Base-by-base conservation (phyloP, 2,329 filamentous ascomycete species). In the Trichoderma koningii region DNA sequence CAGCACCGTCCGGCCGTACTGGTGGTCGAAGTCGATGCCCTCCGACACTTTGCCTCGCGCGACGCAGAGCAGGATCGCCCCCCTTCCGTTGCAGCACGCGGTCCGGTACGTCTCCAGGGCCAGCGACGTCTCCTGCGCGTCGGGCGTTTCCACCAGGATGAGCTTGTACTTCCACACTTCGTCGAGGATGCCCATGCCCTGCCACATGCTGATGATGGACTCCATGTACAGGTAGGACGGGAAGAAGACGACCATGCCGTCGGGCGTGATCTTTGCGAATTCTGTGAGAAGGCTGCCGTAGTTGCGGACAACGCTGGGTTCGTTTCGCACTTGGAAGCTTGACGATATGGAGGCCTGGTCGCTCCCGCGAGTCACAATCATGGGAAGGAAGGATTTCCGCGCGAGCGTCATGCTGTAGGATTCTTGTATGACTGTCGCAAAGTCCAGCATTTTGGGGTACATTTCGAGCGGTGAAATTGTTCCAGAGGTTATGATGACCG, bases 141-240 rank as follows among this genome's bases (percentile, higher is more conserved):
- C 95, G 0, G 95, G 95, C 0, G 96, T 99, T 81, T 99, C 95
- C 66, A 99, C 95, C 7, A 99, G 84, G 70, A 99, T 97, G 69
- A 99, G 85, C 76, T 99, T 99, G 82, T 97, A 97, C 77, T 97
- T 97, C 95, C 95, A 99, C 38, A 99, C 93, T 74, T 95, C 91
- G 77, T 99, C 95, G 42, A 99, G 82, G 68, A 98, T 97, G 28
- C 93, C 93, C 93, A 98, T 98, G 63, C 92, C 93, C 76, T 99
- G 95, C 95, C 95, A 99, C 88, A 97, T 97, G 75, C 90, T 94
- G 75, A 99, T 97, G 75, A 98, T 98, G 60, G 90, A 95, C 75
- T 99, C 95, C 95, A 99, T 98, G 80, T 99, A 99, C 1, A 99
- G 85, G 72, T 99, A 99, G 0, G 93, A 97, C 0, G 95, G 96